Evolutionary conservation across 768 basidiomycete genomes (phyloP), one percentile per base, ranked within the genome.

Genomic region (Flagelloscypha sp.): DNA sequence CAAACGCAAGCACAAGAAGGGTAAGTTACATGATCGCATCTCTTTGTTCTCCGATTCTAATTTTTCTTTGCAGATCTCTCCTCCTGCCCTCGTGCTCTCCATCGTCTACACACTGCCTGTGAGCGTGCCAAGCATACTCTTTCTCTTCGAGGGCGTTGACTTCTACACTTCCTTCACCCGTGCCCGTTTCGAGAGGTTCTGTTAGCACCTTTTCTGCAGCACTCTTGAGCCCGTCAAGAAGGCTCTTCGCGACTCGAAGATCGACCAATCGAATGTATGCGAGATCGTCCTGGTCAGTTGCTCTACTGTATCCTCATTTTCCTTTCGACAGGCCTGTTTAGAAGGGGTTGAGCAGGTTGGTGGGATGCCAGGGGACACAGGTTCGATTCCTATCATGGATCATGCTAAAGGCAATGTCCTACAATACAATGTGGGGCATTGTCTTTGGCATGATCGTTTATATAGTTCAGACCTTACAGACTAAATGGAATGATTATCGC

Each of bases 91-190:
- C 89, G 93, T 70, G 90, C 94, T 30, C 84, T 95, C 52, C 89
- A 93, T 63, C 90, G 93, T 66, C 82, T 97, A 49, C 87, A 92
- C 45, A 94, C 92, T 36, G 92, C 93, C 48, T 97, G 93, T 66
- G 94, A 97, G 67, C 89, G 92, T 64, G 94, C 93, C 36, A 98
- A 98, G 77, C 86, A 92, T 40, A 95, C 92, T 16, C 85, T 98
- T 42, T 31, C 82, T 97, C 44, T 95, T 74, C 57, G 90, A 95
- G 74, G 93, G 93, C 55, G 83, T 94, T 58, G 94, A 97, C 65
- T 97, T 97, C 70, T 95, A 93, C 72, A 94, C 92, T 13, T 89
- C 90, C 37, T 77, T 98, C 55, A 98, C 94, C 52, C 92, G 94
- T 70, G 93, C 92, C 34, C 87, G 93, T 52, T 98, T 95, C 65